Evolutionary conservation across 2,329 filamentous ascomycete genomes (phyloP).

Genomic region (Hypoxylon sp.): DNA sequence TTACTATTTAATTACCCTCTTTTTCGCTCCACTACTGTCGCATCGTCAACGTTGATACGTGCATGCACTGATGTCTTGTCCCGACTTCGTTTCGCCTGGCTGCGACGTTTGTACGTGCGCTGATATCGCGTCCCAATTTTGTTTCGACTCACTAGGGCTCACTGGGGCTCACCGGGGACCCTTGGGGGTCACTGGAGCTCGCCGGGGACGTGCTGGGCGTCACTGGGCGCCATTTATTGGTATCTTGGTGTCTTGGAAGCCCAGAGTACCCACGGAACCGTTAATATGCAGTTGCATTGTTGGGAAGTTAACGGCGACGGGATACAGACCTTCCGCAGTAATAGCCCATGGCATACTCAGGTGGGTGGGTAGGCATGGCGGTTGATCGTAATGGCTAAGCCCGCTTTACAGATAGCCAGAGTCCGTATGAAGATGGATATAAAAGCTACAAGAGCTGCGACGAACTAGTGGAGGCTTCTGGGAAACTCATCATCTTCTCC

Average conservation of each 20-base stretch:
- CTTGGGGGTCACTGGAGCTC: too few relatives aligned
- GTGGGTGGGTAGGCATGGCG: too few relatives aligned
- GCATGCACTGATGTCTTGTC: background rate
- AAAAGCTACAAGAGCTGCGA: constrained; percentile 1
- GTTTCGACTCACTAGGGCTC: constrained; percentile 10
- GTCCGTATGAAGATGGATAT: constrained; percentile 9
- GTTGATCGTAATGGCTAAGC: background rate
- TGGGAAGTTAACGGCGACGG: too few relatives aligned
- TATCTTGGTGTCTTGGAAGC: too few relatives aligned
- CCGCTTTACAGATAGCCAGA: constrained; percentile 22
- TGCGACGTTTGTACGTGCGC: too few relatives aligned
- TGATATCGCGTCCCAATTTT: constrained; percentile 18
- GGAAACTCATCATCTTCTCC: constrained; percentile 7
- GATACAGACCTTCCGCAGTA: too few relatives aligned
- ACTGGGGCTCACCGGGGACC: too few relatives aligned
- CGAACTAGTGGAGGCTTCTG: constrained; percentile 2
- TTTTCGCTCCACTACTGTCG: background rate
- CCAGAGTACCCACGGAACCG: constrained; percentile 4
- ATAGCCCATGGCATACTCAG: constrained; percentile 16
- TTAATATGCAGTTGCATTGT: too few relatives aligned
- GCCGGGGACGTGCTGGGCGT: too few relatives aligned
- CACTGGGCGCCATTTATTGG: too few relatives aligned
- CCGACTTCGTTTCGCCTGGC: constrained; percentile 32
- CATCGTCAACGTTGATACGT: background rate
- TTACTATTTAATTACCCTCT: background rate